Percentiles rank a stretch among this genome's conserved stretches.
Evolutionary conservation across 2,329 filamentous ascomycete species (phyloP).

Genomic region (Stachybotrys chlorohalonatus): DNA sequence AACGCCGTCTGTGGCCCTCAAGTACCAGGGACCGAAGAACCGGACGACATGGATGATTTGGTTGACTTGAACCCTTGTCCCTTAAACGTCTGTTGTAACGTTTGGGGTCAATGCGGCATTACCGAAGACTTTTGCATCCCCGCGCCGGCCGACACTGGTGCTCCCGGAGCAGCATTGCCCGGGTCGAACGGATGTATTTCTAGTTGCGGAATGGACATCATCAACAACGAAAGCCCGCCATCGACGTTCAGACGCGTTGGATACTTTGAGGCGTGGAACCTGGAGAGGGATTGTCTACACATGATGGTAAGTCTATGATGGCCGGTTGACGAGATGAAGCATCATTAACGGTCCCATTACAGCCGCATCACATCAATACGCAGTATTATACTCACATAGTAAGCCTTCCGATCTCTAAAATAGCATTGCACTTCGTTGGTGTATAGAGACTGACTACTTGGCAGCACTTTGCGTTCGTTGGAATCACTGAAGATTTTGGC

Average conservation of each 20-base stretch:
- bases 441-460: background rate
- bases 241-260: constrained; percentile 5
- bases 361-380: background rate
- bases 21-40: constrained; percentile 11
- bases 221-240: constrained; percentile 1
- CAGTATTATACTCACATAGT: constrained; percentile 4
- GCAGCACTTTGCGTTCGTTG: constrained; percentile 7
- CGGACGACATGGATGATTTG: constrained; percentile 5
- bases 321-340: background rate
- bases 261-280: constrained; percentile 10
- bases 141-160: constrained; percentile 8
- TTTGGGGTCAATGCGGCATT: constrained; percentile 32
- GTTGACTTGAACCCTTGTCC: constrained; percentile 18
- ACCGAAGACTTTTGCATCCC: constrained; percentile 28
- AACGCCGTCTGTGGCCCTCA: constrained; percentile 13
- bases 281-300: constrained; percentile 4
- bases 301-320: constrained; percentile 4
- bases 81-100: constrained; percentile 20
- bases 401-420: background rate
- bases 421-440: no score
- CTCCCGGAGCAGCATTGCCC: constrained; percentile 8
- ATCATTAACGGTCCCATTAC: background rate
- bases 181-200: constrained; percentile 10
- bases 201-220: constrained; percentile 11
- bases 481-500: constrained; percentile 2